Evolutionary conservation across 176 grass and related monocot genomes (phyloP), one percentile per base, ranked within the genome.

Genomic region (Oryza meridionalis): DNA sequence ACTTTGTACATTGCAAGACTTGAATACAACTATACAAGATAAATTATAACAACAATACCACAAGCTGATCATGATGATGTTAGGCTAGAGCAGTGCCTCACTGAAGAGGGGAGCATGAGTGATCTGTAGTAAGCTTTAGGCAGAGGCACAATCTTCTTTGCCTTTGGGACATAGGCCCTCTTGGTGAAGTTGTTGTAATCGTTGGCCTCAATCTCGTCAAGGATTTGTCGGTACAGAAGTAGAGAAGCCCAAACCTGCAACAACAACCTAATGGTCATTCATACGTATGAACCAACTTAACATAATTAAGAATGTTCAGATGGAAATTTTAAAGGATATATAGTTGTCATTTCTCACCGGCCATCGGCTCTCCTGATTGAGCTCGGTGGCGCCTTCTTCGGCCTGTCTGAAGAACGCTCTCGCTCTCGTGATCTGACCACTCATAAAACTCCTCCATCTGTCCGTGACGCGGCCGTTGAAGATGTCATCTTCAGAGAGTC

Each of bases 201-300:
- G 63, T 99, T 99, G 4, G 88, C 87, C 81, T 99, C 96, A 45
- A 99, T 99, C 83, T 96, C 96, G 67, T 99, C 96, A 5, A 99
- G 93, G 26, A 99, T 99, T 55, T 99, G 89, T 61, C 91, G 81
- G 78, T 99, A 99, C 47, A 99, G 40, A 22, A 92, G 81, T 64
- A 99, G 81, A 81, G 96, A 99, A 14, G 96, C 91, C 96, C 96
- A 99, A n/a, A 99, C 96, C 96, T 99, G 78, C 64, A 88, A 79
- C 46, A 75, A 2, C 37, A 81, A 45, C 49, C 49, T 5, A 51
- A 15, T 50, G 6, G 16, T 19, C 10, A 55, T 19, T 4, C 15
- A 55, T 7, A 53, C 0, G 5, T 2, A 0, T 55, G 50, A 19
- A 55, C 19, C 55, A 59, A 2, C 17, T 59, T 11, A 62, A 62